Conservation (phyloP, 257 asterid genomes). For the Coffea eugenioides region DNA sequence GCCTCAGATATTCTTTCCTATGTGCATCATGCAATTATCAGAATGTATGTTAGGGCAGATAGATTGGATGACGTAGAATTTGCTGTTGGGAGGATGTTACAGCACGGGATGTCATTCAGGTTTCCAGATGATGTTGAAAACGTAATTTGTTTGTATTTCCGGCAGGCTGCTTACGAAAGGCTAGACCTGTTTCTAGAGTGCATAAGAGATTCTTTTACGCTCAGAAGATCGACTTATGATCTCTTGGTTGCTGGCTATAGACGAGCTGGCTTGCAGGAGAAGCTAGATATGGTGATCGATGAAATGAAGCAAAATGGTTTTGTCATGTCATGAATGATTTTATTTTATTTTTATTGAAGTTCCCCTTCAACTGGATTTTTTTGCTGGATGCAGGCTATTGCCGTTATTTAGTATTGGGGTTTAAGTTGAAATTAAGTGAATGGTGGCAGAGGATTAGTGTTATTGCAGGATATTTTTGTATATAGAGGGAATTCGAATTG, state of each 20-base stretch:
- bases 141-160: constrained; percentile 45
- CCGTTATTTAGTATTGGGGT: background rate
- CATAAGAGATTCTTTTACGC: constrained; percentile 29
- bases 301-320: constrained; percentile 44
- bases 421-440: background rate
- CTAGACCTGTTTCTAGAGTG: constrained; percentile 39
- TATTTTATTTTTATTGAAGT: too few species aligned
- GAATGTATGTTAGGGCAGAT: constrained; percentile 33
- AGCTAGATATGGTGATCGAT: constrained; percentile 22
- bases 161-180: constrained; percentile 45
- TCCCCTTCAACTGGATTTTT: background rate
- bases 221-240: constrained; percentile 38
- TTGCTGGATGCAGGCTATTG: background rate
- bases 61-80: constrained; percentile 54
- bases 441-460: background rate
- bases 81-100: constrained; percentile 40
- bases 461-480: too few species aligned
- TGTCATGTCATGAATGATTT: background rate
- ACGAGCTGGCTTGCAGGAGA: constrained; percentile 41
- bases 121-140: constrained; percentile 46
- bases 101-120: constrained; percentile 34
- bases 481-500: too few species aligned
- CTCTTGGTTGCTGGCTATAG: constrained; percentile 47
- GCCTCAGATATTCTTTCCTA: constrained; percentile 30
- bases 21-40: constrained; percentile 33